Conservation (phyloP, 192 early-diverging fungal species). For the Linnemannia schmuckeri region DNA sequence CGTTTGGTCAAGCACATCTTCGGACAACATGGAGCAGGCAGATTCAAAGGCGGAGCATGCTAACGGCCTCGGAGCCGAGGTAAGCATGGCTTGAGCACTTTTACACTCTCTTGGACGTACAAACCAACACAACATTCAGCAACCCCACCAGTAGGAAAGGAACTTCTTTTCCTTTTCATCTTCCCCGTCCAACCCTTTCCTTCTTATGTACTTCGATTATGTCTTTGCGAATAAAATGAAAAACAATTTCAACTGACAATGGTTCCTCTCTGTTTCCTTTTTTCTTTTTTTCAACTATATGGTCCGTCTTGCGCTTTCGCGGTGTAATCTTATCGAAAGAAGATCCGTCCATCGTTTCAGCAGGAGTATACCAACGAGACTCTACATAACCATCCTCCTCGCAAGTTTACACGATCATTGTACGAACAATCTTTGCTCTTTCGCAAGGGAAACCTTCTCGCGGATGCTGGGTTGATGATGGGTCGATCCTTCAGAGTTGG, state of each 20-base stretch:
- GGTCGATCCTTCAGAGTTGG: constrained; percentile 87
- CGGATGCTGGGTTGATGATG: constrained; percentile 85
- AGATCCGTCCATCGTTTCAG: constrained; percentile 50
- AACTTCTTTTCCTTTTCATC: not conserved
- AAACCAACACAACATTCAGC: constrained; percentile 2
- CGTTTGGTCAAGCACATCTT: constrained; percentile 34
- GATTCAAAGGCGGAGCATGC: constrained; percentile 9
- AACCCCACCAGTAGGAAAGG: not conserved
- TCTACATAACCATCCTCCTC: constrained; percentile 18
- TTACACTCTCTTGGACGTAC: not conserved
- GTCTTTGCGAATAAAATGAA: constrained; percentile 48
- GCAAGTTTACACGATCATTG: constrained; percentile 31
- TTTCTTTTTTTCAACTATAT: not conserved
- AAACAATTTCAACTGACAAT: constrained; percentile 36
- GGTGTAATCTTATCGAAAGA: not conserved
- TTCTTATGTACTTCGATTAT: constrained; percentile 9
- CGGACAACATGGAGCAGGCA: constrained; percentile 23
- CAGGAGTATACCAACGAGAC: constrained; percentile 15
- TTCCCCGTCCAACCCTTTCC: not conserved
- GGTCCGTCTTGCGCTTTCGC: not conserved
- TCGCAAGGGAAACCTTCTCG: constrained; percentile 60
- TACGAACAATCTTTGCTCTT: constrained; percentile 49
- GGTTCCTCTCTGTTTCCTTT: not conserved
- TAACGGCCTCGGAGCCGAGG: constrained; percentile 50
- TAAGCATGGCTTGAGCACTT: constrained; percentile 46